phyloP scores from a whole-genome alignment of 1,139 yeast genomes.

The Kluyveromyces sp. region DNA sequence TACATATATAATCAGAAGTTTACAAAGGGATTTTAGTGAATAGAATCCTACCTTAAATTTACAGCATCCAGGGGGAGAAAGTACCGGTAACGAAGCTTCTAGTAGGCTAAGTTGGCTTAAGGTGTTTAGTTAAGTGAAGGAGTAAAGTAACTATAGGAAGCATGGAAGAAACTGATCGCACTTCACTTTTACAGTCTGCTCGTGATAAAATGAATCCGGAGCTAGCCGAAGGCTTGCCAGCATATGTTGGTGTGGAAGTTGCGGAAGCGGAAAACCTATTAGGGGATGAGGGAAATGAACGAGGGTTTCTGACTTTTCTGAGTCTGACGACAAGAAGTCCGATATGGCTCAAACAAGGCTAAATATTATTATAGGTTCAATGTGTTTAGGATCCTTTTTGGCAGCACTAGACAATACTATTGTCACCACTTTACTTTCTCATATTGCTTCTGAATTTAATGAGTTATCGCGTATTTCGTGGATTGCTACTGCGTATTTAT shows the following conservation, averaged over 20 bases:
- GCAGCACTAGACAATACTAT: conserved; percentile 60
- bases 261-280: conserved; percentile 3
- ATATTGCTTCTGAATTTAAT: conserved; percentile 54
- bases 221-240: conserved; percentile 4
- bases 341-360: conserved; percentile 5
- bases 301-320: not conserved
- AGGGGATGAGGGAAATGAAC: not conserved
- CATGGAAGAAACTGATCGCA: not conserved
- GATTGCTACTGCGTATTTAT: conserved; percentile 54
- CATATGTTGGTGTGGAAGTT: conserved; percentile 2
- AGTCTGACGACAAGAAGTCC: not conserved
- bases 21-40: too few relatives aligned
- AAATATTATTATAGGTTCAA: conserved; percentile 28
- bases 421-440: conserved; percentile 51
- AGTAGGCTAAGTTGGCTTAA: too few relatives aligned
- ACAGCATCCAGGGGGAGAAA: too few relatives aligned
- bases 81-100: too few relatives aligned
- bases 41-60: too few relatives aligned
- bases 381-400: conserved; percentile 44
- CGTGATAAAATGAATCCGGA: conserved; percentile 4
- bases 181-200: not conserved
- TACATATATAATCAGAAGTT: too few relatives aligned
- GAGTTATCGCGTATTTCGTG: conserved; percentile 47
- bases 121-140: not conserved
- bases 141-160: not conserved